Conservation (phyloP, 2,329 filamentous ascomycete genomes). For the Epichloe coenophiala region DNA sequence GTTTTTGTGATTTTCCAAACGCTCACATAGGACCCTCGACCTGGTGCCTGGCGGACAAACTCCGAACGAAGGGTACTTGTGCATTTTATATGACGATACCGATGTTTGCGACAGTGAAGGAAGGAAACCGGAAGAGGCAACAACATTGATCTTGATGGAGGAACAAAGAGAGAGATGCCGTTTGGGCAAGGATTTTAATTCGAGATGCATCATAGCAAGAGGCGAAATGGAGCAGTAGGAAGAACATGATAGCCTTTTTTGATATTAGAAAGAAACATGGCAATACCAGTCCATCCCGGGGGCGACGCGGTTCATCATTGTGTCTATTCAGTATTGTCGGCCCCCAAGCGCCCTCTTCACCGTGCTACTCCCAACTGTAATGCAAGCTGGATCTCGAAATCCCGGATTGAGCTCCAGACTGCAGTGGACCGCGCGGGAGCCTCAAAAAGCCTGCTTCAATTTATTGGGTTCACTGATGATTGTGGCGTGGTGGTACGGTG, state of each 20-base stretch:
- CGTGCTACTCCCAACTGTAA: too few species aligned
- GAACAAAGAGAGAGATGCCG: constrained; percentile 5
- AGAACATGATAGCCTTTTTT: constrained; percentile 12
- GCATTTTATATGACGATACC: constrained; percentile 7
- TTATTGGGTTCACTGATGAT: too few species aligned
- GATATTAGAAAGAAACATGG: constrained; percentile 9
- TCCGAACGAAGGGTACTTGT: constrained; percentile 9
- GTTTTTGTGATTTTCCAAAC: constrained; percentile 11
- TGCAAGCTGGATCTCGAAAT: too few species aligned
- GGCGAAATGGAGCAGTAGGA: constrained; percentile 22
- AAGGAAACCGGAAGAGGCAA: constrained; percentile 4
- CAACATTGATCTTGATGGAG: constrained; percentile 9
- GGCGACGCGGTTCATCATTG: not conserved
- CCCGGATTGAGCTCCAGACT: too few species aligned
- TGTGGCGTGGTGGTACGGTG: not conserved
- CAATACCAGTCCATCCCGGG: not conserved
- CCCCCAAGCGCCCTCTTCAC: too few species aligned
- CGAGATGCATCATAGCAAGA: constrained; percentile 19
- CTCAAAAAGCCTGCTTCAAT: too few species aligned
- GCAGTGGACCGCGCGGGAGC: too few species aligned
- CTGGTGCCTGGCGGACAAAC: constrained; percentile 8
- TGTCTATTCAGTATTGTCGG: too few species aligned
- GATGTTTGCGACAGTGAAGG: not conserved
- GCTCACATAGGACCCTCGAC: constrained; percentile 1
- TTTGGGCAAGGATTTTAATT: constrained; percentile 12